Percentiles rank a stretch among this genome's conserved stretches.
Conservation (phyloP, 208 protist species). For the Leishmania mexicana region DNA sequence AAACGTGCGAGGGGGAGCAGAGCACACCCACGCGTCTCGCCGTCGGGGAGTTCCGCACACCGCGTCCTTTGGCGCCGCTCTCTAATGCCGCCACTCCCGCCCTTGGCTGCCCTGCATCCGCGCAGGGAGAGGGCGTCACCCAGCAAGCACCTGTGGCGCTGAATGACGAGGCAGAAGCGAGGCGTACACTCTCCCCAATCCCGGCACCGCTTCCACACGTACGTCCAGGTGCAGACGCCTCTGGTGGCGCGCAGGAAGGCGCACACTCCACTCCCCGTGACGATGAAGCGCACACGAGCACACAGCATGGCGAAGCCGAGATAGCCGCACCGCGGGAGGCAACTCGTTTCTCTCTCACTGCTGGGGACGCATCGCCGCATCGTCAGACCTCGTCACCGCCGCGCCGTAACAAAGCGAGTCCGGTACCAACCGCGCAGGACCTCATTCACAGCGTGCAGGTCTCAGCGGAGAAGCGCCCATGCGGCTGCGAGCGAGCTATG, state of each 20-base stretch:
- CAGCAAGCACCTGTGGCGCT: background rate
- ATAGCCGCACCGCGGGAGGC: background rate
- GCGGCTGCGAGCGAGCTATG: constrained; percentile 31
- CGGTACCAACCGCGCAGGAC: constrained; percentile 26
- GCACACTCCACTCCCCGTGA: too few species aligned
- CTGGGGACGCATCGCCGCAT: background rate
- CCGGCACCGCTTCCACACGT: background rate
- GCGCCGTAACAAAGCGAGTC: constrained; percentile 19
- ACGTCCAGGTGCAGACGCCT: background rate
- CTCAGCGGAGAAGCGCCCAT: constrained; percentile 34
- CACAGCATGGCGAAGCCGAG: background rate
- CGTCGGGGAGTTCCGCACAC: constrained; percentile 42
- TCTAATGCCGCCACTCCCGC: constrained; percentile 17
- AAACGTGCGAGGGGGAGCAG: background rate
- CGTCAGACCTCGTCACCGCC: constrained; percentile 9
- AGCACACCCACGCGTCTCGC: constrained; percentile 22
- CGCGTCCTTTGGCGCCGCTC: constrained; percentile 24
- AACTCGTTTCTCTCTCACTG: too few species aligned
- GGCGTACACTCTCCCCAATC: background rate
- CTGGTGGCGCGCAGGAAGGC: background rate
- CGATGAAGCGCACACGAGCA: background rate
- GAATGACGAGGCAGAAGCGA: background rate
- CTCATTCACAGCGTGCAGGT: constrained; percentile 42
- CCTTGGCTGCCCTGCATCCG: background rate
- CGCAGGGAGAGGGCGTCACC: background rate